phyloP scores from a whole-genome alignment of 148 eudicot genomes.

The Amaranthus cruentus region DNA sequence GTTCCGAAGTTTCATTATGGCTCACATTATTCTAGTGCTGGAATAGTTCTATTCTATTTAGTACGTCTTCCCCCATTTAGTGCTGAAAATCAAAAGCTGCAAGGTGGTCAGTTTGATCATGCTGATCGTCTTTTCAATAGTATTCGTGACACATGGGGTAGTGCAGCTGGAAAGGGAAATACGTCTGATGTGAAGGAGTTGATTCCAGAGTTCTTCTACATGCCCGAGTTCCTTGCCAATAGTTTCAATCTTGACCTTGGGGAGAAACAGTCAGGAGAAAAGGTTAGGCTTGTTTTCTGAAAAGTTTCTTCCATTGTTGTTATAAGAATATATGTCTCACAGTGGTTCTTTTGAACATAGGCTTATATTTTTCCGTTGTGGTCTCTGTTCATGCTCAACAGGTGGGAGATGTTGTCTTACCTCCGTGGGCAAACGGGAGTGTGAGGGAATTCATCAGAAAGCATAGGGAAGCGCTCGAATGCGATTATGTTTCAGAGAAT shows the following conservation, averaged over 20 bases:
- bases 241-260: conserved; percentile 89
- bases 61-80: conserved; percentile 93
- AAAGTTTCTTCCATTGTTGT: background rate
- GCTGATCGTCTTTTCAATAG: conserved; percentile 99
- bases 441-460: conserved; percentile 82
- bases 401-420: conserved; percentile 85
- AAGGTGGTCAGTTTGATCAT: conserved; percentile 99
- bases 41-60: conserved; percentile 96
- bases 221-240: conserved; percentile 95
- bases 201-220: conserved; percentile 95
- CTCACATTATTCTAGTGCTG: conserved; percentile 99
- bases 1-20: conserved; percentile 98
- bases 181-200: conserved; percentile 98
- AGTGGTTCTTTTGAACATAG: no score
- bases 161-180: conserved; percentile 98
- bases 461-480: conserved; percentile 95
- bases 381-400: conserved; percentile 21
- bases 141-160: conserved; percentile 81
- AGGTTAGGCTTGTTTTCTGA: conserved; percentile 47
- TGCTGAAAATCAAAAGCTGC: conserved; percentile 86
- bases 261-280: conserved; percentile 98
- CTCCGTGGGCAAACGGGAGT: conserved; percentile 98
- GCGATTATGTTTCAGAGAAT: conserved; percentile 92
- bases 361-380: background rate
- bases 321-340: background rate